These are phyloP conservation scores for Bombardia bombarda DNA, from an alignment of 495 filamentous ascomycete species.

Conservation along the genomic window DNA sequence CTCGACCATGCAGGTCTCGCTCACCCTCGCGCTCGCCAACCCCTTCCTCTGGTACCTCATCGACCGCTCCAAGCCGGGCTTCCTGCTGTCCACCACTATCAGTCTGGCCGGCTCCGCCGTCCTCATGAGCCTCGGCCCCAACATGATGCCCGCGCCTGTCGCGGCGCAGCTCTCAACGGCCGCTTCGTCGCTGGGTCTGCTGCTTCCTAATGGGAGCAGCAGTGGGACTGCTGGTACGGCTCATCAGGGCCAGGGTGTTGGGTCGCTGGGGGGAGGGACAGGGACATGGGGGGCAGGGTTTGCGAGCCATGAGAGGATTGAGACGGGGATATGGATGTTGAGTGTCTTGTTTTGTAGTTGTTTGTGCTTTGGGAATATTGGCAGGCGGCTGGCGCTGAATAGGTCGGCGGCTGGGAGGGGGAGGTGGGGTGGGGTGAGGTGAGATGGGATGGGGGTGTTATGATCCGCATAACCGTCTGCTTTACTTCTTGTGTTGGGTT, in stretches of 20 bases:
- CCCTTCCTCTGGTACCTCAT: constrained; percentile 94
- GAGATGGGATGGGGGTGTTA: background rate
- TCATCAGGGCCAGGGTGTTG: constrained; percentile 24
- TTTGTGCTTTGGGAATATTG: constrained; percentile 95
- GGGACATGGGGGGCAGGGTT: constrained; percentile 13
- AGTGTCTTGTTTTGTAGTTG: constrained; percentile 90
- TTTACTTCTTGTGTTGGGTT: no score
- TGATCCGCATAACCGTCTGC: no score
- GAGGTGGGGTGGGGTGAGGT: constrained; percentile 29
- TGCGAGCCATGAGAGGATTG: constrained; percentile 66
- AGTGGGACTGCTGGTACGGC: background rate
- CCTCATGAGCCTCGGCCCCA: constrained; percentile 64
- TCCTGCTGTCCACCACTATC: constrained; percentile 64
- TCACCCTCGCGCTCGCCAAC: constrained; percentile 86
- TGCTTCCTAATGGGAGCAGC: background rate
- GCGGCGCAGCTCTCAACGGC: background rate
- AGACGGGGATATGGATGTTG: constrained; percentile 76
- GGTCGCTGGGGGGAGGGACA: no score
- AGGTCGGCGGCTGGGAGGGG: constrained; percentile 24
- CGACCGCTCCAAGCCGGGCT: constrained; percentile 80
- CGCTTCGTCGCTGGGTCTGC: background rate
- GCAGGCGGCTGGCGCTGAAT: constrained; percentile 61
- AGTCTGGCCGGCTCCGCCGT: constrained; percentile 63
- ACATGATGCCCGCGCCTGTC: constrained; percentile 60
- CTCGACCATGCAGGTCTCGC: constrained; percentile 84